phyloP scores from a whole-genome alignment of 371 early-diverging fungal species.

The Nematocida sp. region DNA sequence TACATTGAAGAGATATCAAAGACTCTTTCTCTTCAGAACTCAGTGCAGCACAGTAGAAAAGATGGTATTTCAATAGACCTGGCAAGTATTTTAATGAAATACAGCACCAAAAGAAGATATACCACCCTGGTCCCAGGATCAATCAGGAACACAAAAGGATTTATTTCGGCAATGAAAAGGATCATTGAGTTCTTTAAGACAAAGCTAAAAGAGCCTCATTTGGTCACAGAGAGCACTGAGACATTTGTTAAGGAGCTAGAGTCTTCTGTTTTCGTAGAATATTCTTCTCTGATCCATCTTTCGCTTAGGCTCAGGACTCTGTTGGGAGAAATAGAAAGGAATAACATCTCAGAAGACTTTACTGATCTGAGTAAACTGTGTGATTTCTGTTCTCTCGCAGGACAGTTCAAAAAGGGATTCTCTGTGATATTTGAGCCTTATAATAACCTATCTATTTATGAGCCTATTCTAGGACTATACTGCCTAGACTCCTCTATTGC shows the following conservation, averaged over 20 bases:
- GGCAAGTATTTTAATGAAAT: not conserved
- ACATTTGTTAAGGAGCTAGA: conserved; percentile 82
- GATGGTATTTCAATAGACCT: conserved; percentile 33
- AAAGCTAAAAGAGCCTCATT: conserved; percentile 85
- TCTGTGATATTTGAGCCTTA: conserved; percentile 91
- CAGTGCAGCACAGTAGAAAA: not conserved
- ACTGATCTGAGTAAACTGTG: conserved; percentile 76
- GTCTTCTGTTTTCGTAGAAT: conserved; percentile 67
- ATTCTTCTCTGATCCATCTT: conserved; percentile 54
- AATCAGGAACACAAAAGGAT: conserved; percentile 89
- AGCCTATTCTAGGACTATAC: conserved; percentile 66
- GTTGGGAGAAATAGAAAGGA: conserved; percentile 63
- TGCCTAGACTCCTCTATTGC: conserved; percentile 95
- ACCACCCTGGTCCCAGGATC: conserved; percentile 77
- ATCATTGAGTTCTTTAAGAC: conserved; percentile 97
- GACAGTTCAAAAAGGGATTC: conserved; percentile 91
- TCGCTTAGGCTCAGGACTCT: conserved; percentile 80
- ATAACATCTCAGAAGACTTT: conserved; percentile 78
- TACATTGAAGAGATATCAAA: not conserved
- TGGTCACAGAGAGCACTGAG: conserved; percentile 84
- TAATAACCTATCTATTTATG: conserved; percentile 79
- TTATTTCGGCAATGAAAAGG: conserved; percentile 84
- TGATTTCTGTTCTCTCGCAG: conserved; percentile 81
- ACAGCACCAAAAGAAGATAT: conserved; percentile 2
- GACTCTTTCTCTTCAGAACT: not conserved